These are phyloP conservation scores for Aspergillus hiratsukae DNA, from an alignment of 2,329 filamentous ascomycete species.

Conservation along the genomic window DNA sequence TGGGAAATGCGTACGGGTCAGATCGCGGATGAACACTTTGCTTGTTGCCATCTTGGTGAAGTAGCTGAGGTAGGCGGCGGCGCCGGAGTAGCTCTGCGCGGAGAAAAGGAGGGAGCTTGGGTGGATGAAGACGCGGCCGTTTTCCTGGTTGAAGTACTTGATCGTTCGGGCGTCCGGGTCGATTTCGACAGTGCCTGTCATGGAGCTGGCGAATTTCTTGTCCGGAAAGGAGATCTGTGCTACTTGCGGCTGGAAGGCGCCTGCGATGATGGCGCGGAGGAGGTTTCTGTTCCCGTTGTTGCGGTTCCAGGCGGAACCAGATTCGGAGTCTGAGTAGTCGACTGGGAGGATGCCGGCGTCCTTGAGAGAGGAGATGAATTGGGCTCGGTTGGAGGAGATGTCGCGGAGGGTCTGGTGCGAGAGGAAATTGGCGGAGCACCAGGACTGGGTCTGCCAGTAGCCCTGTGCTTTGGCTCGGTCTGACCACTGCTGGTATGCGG, in stretches of 20 bases:
- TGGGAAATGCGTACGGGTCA: constrained; percentile 63
- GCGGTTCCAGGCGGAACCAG: constrained; percentile 31
- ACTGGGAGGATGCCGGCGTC: constrained; percentile 74
- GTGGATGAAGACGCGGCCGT: constrained; percentile 86
- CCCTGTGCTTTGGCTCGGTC: constrained; percentile 52
- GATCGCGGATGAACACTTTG: constrained; percentile 86
- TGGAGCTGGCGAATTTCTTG: constrained; percentile 85
- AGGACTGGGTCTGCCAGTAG: constrained; percentile 51
- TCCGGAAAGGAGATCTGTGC: constrained; percentile 90
- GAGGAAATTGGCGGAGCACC: constrained; percentile 83
- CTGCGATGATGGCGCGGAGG: constrained; percentile 66
- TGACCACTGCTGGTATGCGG: constrained; percentile 79
- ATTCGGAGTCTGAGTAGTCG: constrained; percentile 38
- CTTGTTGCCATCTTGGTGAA: constrained; percentile 88
- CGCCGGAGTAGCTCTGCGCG: constrained; percentile 69
- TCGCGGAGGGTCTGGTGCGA: constrained; percentile 79
- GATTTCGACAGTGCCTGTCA: constrained; percentile 84
- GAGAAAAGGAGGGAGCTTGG: constrained; percentile 83
- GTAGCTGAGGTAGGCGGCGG: constrained; percentile 77
- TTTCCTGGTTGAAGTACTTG: constrained; percentile 85
- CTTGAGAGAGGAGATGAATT: constrained; percentile 79
- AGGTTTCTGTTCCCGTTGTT: constrained; percentile 44
- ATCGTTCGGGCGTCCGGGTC: constrained; percentile 90
- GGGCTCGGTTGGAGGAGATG: constrained; percentile 77
- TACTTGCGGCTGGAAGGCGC: constrained; percentile 77